A percentile compares a stretch with the other conserved stretches of the same genome.
These are phyloP conservation scores for Backusella mclennaniae DNA, from an alignment of 192 early-diverging fungal genomes.

Conservation along the genomic window DNA sequence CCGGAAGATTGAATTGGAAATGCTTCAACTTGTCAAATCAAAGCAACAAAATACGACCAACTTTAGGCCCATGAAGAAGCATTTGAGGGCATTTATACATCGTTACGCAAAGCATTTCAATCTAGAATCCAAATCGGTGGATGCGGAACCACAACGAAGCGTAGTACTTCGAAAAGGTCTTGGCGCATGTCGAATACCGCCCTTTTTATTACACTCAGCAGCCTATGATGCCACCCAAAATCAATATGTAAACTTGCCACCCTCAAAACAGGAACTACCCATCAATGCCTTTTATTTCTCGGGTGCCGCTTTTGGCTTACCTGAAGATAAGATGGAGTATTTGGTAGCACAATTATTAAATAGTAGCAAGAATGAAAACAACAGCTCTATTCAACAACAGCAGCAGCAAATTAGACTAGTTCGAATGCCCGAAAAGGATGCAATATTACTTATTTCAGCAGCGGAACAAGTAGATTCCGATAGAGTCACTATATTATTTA, in stretches of 20 bases:
- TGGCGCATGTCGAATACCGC: slow-evolving; percentile 31
- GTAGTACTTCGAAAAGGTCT: slow-evolving; percentile 59
- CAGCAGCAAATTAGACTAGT: background rate
- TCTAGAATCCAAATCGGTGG: slow-evolving; percentile 68
- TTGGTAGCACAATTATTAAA: background rate
- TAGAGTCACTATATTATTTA: background rate
- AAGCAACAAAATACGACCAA: slow-evolving; percentile 47
- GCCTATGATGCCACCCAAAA: slow-evolving; percentile 11
- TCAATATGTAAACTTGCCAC: no score
- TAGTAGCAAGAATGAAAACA: background rate
- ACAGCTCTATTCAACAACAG: background rate
- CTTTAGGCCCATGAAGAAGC: slow-evolving; percentile 66
- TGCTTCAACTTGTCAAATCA: slow-evolving; percentile 71
- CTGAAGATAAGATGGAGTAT: slow-evolving; percentile 11
- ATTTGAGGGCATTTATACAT: slow-evolving; percentile 67
- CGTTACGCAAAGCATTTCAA: slow-evolving; percentile 71
- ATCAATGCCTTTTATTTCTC: slow-evolving; percentile 58
- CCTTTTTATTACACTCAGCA: slow-evolving; percentile 42
- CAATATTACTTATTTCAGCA: background rate
- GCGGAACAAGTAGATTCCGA: background rate
- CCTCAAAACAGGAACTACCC: slow-evolving; percentile 30
- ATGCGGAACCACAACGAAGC: slow-evolving; percentile 75
- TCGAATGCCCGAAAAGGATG: background rate
- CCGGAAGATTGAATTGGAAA: slow-evolving; percentile 61
- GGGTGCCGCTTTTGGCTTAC: slow-evolving; percentile 50